Evolutionary conservation across 768 basidiomycete genomes (phyloP).

Genomic region (Daedaleopsis nitida): DNA sequence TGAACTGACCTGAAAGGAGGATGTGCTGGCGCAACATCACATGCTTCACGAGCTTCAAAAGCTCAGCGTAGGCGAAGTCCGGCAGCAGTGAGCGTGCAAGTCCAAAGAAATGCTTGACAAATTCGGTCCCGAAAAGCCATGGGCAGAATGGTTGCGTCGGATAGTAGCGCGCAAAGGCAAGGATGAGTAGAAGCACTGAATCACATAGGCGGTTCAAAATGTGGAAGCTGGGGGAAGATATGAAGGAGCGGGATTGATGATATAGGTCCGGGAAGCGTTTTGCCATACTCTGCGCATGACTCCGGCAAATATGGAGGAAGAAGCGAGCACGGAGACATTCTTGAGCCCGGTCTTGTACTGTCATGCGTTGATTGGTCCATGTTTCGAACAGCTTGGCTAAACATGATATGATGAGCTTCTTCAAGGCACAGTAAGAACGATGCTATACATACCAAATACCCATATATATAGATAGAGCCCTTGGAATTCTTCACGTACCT

Average conservation of each 20-base stretch:
- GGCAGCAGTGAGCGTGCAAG: slow-evolving; percentile 29
- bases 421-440: not conserved
- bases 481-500: slow-evolving; percentile 17
- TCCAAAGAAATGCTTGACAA: slow-evolving; percentile 34
- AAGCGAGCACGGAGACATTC: slow-evolving; percentile 24
- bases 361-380: slow-evolving; percentile 28
- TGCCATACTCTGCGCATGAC: slow-evolving; percentile 3
- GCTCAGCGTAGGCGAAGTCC: slow-evolving; percentile 31
- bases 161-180: slow-evolving; percentile 19
- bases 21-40: slow-evolving; percentile 30
- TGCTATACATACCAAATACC: slow-evolving; percentile 21
- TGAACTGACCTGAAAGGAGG: slow-evolving; percentile 26
- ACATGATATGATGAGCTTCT: not conserved
- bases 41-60: slow-evolving; percentile 30
- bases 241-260: slow-evolving; percentile 24
- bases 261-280: slow-evolving; percentile 27
- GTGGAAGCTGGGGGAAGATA: slow-evolving; percentile 29
- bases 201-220: slow-evolving; percentile 34
- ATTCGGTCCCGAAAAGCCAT: slow-evolving; percentile 24
- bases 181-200: slow-evolving; percentile 17
- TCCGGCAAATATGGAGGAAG: slow-evolving; percentile 20
- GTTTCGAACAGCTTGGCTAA: slow-evolving; percentile 28
- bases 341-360: slow-evolving; percentile 19
- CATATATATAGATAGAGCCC: slow-evolving; percentile 32
- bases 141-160: slow-evolving; percentile 20